Evolutionary conservation across 345 rosid species (phyloP).

Genomic region (Pugionium dolabratum): DNA sequence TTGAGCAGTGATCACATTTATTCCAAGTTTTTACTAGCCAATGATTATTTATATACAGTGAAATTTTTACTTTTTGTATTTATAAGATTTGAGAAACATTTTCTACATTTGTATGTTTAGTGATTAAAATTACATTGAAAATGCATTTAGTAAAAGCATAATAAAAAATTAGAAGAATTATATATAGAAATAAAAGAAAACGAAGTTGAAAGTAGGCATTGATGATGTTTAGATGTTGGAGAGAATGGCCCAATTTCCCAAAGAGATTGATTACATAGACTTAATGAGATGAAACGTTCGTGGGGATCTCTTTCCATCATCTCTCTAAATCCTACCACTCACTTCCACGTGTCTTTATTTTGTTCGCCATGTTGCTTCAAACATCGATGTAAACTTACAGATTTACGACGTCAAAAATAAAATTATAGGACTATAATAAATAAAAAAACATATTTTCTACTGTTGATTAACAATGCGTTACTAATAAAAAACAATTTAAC

Average conservation of each 20-base stretch:
- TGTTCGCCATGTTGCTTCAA: neutral
- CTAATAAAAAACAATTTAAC: too few relatives aligned
- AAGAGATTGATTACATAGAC: constrained; percentile 57
- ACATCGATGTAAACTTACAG: constrained; percentile 1
- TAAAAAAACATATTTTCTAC: too few relatives aligned
- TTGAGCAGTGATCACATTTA: constrained; percentile 18
- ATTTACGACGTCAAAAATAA: neutral
- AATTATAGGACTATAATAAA: neutral
- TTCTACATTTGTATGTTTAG: too few relatives aligned
- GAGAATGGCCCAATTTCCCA: constrained; percentile 94
- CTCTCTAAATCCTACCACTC: constrained; percentile 39
- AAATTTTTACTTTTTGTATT: too few relatives aligned
- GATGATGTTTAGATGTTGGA: constrained; percentile 43
- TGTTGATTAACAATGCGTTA: too few relatives aligned
- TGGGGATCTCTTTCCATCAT: constrained; percentile 50
- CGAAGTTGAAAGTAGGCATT: constrained; percentile 26
- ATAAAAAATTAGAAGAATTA: too few relatives aligned
- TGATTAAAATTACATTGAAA: too few relatives aligned
- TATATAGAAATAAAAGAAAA: constrained; percentile 6
- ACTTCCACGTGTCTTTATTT: constrained; percentile 32
- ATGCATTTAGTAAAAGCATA: too few relatives aligned
- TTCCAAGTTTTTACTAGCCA: constrained; percentile 7
- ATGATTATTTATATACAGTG: too few relatives aligned
- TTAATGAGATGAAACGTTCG: constrained; percentile 46
- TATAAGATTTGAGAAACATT: too few relatives aligned